Evolutionary conservation across 140 eudicot species (phyloP), one percentile per base, ranked within the genome.

Genomic region (Oenanthe javanica): DNA sequence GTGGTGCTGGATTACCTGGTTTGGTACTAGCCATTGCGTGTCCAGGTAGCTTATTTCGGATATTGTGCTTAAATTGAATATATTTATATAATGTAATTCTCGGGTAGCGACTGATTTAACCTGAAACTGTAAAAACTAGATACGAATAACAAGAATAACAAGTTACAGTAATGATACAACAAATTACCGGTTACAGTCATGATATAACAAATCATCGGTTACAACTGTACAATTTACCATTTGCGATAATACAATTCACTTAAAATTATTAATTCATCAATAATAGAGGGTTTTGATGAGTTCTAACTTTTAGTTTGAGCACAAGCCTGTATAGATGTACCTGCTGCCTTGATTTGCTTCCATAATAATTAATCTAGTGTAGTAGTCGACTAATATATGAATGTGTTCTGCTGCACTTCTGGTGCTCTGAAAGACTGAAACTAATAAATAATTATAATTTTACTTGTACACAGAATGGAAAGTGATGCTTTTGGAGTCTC

Each of bases 1-100:
- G 93, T 80, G 99, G 97, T 18, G 97, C 94, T 0, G 99, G 99
- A 43, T 95, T 94, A 80, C 99, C 99, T 66, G 97, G 99, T 77
- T 77, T 94, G 78, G 86, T 94, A 77, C 83, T 94, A 42, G 99
- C 99, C 77, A 90, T 94, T 74, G 99, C 96, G 18, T 90, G 96
- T 79, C 97, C 99, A 18, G 94, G 97, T 94, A 89, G 64, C 50
- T 72, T 10, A 9, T 55, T 21, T 69, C 1, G 2, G 2, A 21
- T 3, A 25, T n/a, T 59, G 36, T 61, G 36, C 27, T 61, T 36
- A 36, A 36, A 36, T 36, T 36, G 40, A 36, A 2, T 36, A 36
- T 36, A 36, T 36, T 36, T 36, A 36, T 36, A 36, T 36, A 36
- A 2, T 2, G 40, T 36, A 1, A 36, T 36, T 36, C 40, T 36